Percentiles rank a stretch among this genome's conserved stretches.
Evolutionary conservation across 305 asterid genomes (phyloP).

Genomic region (Fraxinus floribunda): DNA sequence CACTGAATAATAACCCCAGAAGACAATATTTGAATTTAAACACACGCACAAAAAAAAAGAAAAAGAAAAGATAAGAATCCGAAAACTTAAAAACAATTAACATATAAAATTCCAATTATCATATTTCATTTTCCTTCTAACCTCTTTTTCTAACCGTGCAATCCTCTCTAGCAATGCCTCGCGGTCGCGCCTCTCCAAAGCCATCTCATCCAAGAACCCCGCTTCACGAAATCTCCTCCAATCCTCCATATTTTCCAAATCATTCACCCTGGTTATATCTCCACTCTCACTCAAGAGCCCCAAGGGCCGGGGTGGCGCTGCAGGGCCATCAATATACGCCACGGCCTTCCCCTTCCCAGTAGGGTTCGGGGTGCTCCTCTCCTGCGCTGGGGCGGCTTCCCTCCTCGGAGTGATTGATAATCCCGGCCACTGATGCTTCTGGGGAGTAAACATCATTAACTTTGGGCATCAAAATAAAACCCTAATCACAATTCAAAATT

Average conservation of each 20-base stretch:
- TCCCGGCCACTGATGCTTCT: constrained; percentile 40
- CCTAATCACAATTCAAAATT: too few relatives aligned
- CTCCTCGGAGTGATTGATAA: constrained; percentile 35
- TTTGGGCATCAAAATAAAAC: too few relatives aligned
- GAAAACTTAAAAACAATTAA: constrained; percentile 3
- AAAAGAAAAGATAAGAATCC: not conserved
- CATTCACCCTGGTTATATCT: constrained; percentile 24
- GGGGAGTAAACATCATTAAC: constrained; percentile 43
- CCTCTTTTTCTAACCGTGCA: constrained; percentile 63
- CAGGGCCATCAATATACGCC: constrained; percentile 51
- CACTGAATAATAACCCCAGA: not conserved
- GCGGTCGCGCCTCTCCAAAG: constrained; percentile 56
- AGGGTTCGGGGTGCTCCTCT: constrained; percentile 32
- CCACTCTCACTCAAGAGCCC: constrained; percentile 50
- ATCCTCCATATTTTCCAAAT: constrained; percentile 64
- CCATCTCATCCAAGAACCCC: constrained; percentile 72
- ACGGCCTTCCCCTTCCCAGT: constrained; percentile 56
- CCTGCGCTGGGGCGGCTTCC: constrained; percentile 10
- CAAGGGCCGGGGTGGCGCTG: constrained; percentile 65
- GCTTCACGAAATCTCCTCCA: constrained; percentile 81
- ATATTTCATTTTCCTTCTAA: constrained; percentile 18
- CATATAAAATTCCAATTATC: not conserved
- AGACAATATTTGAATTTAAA: not conserved
- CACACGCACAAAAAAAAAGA: not conserved
- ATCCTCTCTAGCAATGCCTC: constrained; percentile 47